Conservation (phyloP, 2,329 filamentous ascomycete genomes). For the Colletotrichum viniferum region DNA sequence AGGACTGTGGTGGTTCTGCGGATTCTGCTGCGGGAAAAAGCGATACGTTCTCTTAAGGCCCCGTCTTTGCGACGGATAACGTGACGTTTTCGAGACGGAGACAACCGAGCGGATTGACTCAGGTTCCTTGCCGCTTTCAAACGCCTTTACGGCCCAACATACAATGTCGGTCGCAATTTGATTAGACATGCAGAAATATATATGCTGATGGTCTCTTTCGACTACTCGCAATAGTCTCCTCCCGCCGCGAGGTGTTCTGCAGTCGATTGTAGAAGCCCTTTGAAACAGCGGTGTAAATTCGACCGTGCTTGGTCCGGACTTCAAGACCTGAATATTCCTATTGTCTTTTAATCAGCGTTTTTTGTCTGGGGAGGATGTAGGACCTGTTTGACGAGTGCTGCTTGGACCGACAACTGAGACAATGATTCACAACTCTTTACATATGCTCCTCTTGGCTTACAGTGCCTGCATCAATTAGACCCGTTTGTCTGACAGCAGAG, state of each 20-base stretch:
- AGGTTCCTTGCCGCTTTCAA: background rate
- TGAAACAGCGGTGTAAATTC: no score
- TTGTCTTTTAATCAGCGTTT: fast-evolving
- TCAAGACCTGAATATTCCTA: background rate
- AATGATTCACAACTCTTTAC: fast-evolving
- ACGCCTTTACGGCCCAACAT: background rate
- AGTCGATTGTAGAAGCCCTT: background rate
- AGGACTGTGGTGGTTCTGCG: fast-evolving
- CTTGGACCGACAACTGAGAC: fast-evolving
- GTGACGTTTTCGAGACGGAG: background rate
- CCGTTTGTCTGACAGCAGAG: fast-evolving
- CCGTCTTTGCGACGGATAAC: background rate
- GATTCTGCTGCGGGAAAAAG: background rate
- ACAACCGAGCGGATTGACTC: background rate
- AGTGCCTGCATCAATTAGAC: background rate
- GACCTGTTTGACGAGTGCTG: background rate
- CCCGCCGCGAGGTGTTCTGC: background rate
- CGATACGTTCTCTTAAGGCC: background rate
- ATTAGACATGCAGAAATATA: fast-evolving
- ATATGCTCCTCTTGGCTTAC: background rate
- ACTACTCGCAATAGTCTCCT: fast-evolving
- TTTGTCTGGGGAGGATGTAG: fast-evolving
- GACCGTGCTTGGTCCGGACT: background rate
- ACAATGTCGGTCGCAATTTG: background rate
- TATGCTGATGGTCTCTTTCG: background rate